Evolutionary conservation across 2,329 filamentous ascomycete genomes (phyloP).

Genomic region (Fusarium poae): DNA sequence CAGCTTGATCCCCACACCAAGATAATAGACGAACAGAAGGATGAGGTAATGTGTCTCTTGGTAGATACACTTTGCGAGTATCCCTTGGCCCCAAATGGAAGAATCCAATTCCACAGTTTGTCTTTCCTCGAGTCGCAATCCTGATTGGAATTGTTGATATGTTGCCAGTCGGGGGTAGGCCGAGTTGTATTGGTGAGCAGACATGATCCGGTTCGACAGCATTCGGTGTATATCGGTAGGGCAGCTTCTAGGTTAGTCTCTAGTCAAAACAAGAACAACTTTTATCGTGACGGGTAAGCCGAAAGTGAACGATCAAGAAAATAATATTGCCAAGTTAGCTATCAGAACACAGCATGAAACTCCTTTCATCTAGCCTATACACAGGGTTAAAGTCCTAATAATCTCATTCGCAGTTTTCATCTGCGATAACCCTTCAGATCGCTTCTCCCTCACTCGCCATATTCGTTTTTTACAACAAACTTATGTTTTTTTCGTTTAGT

Average conservation of each 20-base stretch:
- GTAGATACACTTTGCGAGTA: not conserved
- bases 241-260: not conserved
- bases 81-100: not conserved
- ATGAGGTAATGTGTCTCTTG: not conserved
- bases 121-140: not conserved
- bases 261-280: not conserved
- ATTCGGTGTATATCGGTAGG: not conserved
- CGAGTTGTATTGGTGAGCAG: too few species aligned
- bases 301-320: constrained; percentile 44
- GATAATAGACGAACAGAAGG: not conserved
- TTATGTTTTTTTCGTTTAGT: constrained; percentile 38
- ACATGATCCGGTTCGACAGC: not conserved
- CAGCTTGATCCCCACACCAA: not conserved
- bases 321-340: constrained; percentile 46
- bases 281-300: not conserved
- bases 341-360: constrained; percentile 48
- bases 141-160: not conserved
- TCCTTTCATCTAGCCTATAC: constrained; percentile 49
- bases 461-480: constrained; percentile 29
- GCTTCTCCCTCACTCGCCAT: constrained; percentile 34
- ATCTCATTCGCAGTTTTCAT: constrained; percentile 40
- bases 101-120: not conserved
- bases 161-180: not conserved
- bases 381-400: constrained; percentile 49
- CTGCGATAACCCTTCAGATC: constrained; percentile 43